A percentile compares a stretch with the other conserved stretches of the same genome.
phyloP scores from a whole-genome alignment of 257 asterid genomes.

The Nicotiana tomentosiformis region DNA sequence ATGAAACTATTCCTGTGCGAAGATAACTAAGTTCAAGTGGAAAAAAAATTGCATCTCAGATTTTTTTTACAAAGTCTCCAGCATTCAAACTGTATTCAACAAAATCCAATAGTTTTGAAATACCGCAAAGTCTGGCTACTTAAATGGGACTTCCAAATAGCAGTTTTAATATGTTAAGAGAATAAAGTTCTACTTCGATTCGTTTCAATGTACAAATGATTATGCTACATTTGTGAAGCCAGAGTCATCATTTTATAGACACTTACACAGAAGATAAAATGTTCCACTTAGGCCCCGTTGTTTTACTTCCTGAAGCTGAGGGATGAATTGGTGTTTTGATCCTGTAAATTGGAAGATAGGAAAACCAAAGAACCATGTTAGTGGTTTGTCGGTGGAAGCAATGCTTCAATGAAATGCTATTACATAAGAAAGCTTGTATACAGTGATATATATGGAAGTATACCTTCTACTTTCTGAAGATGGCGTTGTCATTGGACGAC shows the following conservation, averaged over 20 bases:
- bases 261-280: slow-evolving; percentile 75
- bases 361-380: neutral
- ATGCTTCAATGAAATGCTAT: too few relatives aligned
- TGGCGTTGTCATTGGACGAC: slow-evolving; percentile 42
- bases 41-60: neutral
- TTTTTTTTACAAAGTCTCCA: neutral
- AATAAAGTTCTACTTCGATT: neutral
- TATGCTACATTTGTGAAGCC: neutral
- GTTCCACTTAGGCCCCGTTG: slow-evolving; percentile 65
- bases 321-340: slow-evolving; percentile 39
- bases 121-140: neutral
- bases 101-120: neutral
- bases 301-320: slow-evolving; percentile 52
- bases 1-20: neutral
- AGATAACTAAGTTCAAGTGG: neutral
- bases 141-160: neutral
- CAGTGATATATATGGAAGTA: neutral
- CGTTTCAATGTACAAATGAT: neutral
- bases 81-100: neutral
- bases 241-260: neutral
- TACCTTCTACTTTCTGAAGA: slow-evolving; percentile 50
- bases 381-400: neutral
- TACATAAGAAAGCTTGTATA: neutral
- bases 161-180: neutral
- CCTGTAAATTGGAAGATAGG: slow-evolving; percentile 33